Evolutionary conservation across 495 filamentous ascomycete species (phyloP), one percentile per base, ranked within the genome.

Genomic region (Penicillium ucsense): DNA sequence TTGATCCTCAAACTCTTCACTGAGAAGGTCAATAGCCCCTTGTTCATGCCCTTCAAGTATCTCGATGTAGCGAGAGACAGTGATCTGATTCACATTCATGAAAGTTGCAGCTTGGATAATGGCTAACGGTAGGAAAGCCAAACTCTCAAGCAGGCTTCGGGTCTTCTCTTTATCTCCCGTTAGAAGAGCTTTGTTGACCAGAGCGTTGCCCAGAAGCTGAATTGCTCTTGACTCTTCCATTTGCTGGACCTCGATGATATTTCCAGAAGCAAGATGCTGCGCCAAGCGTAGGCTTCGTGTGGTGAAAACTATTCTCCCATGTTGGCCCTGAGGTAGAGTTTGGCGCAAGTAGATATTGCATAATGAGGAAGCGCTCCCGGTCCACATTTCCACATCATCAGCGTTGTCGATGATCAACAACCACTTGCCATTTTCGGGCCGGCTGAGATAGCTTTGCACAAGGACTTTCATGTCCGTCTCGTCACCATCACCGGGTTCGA

Each of bases 1-100:
- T 5, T 65, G 51, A 32, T 78, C 73, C 5, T 65, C 59, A 43
- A 78, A 82, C 4, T 78, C 75, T 54, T 66, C 52, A 46, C 70
- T 75, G 8, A 80, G 51, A 5, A 80, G 54, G 12, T 62, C 56
- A 6, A 71, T 56, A 3, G 52, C 51, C 9, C 68, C 61, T 33
- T 69, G 43, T 27, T 76, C 68, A 8, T 66, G 64, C 0, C 68
- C 64, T 12, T 60, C 52, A 0, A 78, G 52, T 2, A 79, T 66
- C 0, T 35, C 5, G 8, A 78, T 46, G 42, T 83, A 83, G 10
- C 61, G 47, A 1, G 38, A 6, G 7, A 78, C n/a, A 0, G 57
- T 41, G 4, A 65, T 57, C 8, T 52, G 35, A 12, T 72, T 77
- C 4, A 55, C 51, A 33, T 76, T 77, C 5, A 76, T 62, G 41